Conservation (phyloP, 2,329 filamentous ascomycete genomes). For the Metarhizium robertsii region DNA sequence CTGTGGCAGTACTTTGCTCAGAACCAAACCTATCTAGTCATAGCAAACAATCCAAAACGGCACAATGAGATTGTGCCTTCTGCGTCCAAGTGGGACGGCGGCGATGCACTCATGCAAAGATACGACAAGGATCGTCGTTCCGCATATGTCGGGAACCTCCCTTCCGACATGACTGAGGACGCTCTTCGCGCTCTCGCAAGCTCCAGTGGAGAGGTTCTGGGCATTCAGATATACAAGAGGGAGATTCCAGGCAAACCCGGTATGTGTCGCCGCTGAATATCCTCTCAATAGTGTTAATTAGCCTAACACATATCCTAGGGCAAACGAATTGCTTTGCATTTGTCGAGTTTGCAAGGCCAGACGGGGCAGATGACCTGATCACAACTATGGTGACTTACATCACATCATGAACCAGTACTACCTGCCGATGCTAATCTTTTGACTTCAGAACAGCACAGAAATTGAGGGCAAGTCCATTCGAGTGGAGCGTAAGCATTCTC, state of each 20-base stretch:
- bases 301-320: conserved; percentile 11
- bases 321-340: conserved; percentile 22
- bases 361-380: conserved; percentile 28
- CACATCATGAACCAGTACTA: not conserved
- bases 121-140: conserved; percentile 37
- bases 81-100: conserved; percentile 8
- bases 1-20: conserved; percentile 6
- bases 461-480: conserved; percentile 24
- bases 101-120: conserved; percentile 16
- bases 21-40: conserved; percentile 11
- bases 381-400: conserved; percentile 23
- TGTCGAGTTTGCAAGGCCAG: conserved; percentile 29
- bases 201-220: conserved; percentile 27
- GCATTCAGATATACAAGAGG: conserved; percentile 17
- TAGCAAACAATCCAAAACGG: conserved; percentile 18
- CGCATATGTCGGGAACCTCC: conserved; percentile 38
- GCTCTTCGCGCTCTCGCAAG: conserved; percentile 27
- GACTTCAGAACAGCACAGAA: conserved; percentile 20
- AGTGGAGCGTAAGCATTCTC: conserved; percentile 27
- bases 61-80: conserved; percentile 6
- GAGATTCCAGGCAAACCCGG: conserved; percentile 8
- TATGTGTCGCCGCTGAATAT: not conserved
- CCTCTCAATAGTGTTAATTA: not conserved
- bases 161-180: conserved; percentile 24
- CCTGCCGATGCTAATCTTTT: conserved; percentile 7